A percentile compares a stretch with the other conserved stretches of the same genome.
These are phyloP conservation scores for Leucocoprinus birnbaumii DNA, from an alignment of 768 basidiomycete species.

Conservation along the genomic window DNA sequence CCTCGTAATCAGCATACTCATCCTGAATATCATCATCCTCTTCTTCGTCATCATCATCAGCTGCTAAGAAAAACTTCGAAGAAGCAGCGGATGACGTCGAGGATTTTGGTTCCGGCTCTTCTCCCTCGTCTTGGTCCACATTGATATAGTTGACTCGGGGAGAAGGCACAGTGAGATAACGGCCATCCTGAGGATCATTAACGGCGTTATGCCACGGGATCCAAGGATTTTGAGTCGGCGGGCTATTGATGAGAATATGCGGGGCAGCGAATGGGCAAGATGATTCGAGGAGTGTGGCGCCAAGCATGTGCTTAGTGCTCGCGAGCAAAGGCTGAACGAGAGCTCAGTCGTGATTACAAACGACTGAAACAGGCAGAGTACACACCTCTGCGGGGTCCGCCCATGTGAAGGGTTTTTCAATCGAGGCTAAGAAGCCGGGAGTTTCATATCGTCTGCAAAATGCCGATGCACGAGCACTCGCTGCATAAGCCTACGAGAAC, in stretches of 20 bases:
- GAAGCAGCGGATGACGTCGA: constrained; percentile 6
- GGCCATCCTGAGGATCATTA: constrained; percentile 34
- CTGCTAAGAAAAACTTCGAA: constrained; percentile 4
- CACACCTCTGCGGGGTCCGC: constrained; percentile 49
- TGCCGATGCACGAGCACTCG: constrained; percentile 30
- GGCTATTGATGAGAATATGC: constrained; percentile 41
- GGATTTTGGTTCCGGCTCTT: background rate
- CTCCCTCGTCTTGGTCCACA: background rate
- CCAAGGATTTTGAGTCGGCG: constrained; percentile 38
- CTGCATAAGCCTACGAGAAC: constrained; percentile 34
- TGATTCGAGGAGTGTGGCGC: constrained; percentile 41
- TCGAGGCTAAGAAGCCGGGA: constrained; percentile 21
- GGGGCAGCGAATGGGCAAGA: constrained; percentile 36
- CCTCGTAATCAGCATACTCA: constrained; percentile 17
- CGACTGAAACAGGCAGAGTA: background rate
- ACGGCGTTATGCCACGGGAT: constrained; percentile 31
- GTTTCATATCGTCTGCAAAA: constrained; percentile 39
- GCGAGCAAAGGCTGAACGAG: constrained; percentile 30
- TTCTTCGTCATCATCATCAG: constrained; percentile 14
- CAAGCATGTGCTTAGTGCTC: constrained; percentile 19
- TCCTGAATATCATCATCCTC: constrained; percentile 7
- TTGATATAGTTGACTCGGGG: constrained; percentile 24
- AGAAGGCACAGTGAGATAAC: constrained; percentile 28
- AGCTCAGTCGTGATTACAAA: background rate
- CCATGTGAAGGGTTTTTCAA: constrained; percentile 45